These are phyloP conservation scores for Luvunga scandens DNA, from an alignment of 345 rosid genomes.

Conservation along the genomic window DNA sequence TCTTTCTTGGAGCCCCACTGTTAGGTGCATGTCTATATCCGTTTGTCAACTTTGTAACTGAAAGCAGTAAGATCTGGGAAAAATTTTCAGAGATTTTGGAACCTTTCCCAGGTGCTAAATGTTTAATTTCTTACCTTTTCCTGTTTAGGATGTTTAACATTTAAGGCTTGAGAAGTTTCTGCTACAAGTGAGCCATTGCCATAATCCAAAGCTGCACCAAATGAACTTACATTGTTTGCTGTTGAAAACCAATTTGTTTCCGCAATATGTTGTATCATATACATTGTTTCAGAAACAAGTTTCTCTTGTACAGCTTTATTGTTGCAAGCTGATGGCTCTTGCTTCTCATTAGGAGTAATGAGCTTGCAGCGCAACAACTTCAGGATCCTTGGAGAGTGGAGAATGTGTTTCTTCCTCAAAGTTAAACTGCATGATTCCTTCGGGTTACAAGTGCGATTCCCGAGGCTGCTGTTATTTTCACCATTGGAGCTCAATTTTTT, in stretches of 20 bases:
- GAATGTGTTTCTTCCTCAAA: background rate
- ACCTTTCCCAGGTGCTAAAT: too few species aligned
- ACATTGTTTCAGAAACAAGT: constrained; percentile 13
- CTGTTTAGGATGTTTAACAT: constrained; percentile 8
- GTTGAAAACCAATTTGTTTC: constrained; percentile 16
- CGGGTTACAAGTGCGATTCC: constrained; percentile 4
- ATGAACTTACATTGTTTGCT: constrained; percentile 8
- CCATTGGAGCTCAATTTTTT: constrained; percentile 11
- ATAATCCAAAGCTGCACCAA: constrained; percentile 5
- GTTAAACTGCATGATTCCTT: background rate
- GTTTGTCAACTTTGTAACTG: constrained; percentile 18
- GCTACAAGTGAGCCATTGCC: background rate
- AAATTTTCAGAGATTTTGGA: background rate
- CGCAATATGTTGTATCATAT: constrained; percentile 11
- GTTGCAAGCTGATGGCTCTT: constrained; percentile 11
- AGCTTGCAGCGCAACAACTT: constrained; percentile 25
- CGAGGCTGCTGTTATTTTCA: constrained; percentile 5
- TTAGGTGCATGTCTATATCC: background rate
- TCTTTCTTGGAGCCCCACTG: constrained; percentile 14
- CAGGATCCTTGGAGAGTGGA: constrained; percentile 15
- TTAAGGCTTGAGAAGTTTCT: constrained; percentile 8
- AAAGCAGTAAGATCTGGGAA: background rate
- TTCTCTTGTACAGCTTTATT: constrained; percentile 16
- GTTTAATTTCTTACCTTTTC: constrained; percentile 25
- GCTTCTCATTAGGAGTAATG: constrained; percentile 8